A percentile compares a stretch with the other conserved stretches of the same genome.
Evolutionary conservation across 1,139 yeast genomes (phyloP).

Genomic region (Sugiyamaella neomexicana): DNA sequence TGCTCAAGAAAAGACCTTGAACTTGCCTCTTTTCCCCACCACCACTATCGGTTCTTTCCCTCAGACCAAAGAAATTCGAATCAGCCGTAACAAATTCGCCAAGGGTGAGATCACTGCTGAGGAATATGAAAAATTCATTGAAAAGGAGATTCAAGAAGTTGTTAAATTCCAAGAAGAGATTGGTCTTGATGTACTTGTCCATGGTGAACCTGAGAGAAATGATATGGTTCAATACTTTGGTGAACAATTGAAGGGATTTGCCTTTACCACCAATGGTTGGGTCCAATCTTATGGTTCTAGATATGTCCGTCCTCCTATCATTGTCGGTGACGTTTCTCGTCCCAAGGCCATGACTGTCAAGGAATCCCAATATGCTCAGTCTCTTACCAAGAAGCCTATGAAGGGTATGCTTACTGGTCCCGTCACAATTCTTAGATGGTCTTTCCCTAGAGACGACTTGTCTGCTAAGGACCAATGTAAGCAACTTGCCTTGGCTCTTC

Average conservation of each 20-base stretch:
- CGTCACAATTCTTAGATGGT: slow-evolving; percentile 99
- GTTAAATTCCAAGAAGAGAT: slow-evolving; percentile 99
- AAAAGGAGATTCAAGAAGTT: slow-evolving; percentile 92
- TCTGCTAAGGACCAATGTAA: slow-evolving; percentile 92
- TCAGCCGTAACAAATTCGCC: slow-evolving; percentile 96
- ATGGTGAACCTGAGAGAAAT: slow-evolving; percentile 99
- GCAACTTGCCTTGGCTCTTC: slow-evolving; percentile 95
- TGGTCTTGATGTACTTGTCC: slow-evolving; percentile 96
- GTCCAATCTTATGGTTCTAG: slow-evolving; percentile 99
- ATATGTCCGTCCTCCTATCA: slow-evolving; percentile 98
- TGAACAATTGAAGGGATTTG: slow-evolving; percentile 97
- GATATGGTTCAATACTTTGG: slow-evolving; percentile 99
- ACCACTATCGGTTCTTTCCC: slow-evolving; percentile 99
- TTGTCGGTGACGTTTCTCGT: slow-evolving; percentile 98
- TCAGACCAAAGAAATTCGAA: slow-evolving; percentile 98
- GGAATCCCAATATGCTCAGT: slow-evolving; percentile 99
- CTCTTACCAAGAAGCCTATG: slow-evolving; percentile 91
- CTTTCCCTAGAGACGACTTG: slow-evolving; percentile 99
- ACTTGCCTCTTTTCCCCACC: slow-evolving; percentile 98
- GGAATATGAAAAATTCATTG: slow-evolving; percentile 93
- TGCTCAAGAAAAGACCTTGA: slow-evolving; percentile 82
- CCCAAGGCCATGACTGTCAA: slow-evolving; percentile 98
- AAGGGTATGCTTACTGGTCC: slow-evolving; percentile 99
- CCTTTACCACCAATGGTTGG: slow-evolving; percentile 99
- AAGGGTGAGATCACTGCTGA: slow-evolving; percentile 95